phyloP scores from a whole-genome alignment of 805 yeast genomes.

The Blastobotrys robertii region DNA sequence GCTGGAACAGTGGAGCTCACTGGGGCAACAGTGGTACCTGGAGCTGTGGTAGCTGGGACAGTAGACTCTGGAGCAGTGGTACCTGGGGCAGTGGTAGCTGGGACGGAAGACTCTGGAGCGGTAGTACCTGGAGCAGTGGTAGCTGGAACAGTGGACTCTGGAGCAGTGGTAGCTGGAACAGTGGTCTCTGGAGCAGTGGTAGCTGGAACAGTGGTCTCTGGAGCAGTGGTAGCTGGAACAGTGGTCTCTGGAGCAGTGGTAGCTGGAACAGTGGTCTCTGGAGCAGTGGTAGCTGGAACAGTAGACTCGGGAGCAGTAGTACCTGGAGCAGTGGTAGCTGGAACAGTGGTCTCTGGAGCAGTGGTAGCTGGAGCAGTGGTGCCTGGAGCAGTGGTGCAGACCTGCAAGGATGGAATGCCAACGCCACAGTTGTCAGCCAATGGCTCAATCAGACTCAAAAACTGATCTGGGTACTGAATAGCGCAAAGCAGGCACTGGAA shows the following conservation, averaged over 20 bases:
- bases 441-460: no score
- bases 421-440: no score
- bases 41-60: background rate
- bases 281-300: no score
- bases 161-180: conserved; percentile 1
- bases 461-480: no score
- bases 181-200: background rate
- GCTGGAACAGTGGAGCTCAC: background rate
- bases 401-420: no score
- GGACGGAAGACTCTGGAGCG: conserved; percentile 3
- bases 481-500: no score
- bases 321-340: no score
- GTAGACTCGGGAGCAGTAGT: no score
- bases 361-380: conserved; percentile 1
- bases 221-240: no score
- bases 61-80: conserved; percentile 2
- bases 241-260: no score
- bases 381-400: background rate
- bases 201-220: background rate
- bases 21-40: background rate
- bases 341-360: no score
- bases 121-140: background rate
- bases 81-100: conserved; percentile 1
- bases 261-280: no score
- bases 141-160: conserved; percentile 1